These are phyloP conservation scores for Nemophila menziesii DNA, from an alignment of 257 asterid genomes.

Conservation along the genomic window DNA sequence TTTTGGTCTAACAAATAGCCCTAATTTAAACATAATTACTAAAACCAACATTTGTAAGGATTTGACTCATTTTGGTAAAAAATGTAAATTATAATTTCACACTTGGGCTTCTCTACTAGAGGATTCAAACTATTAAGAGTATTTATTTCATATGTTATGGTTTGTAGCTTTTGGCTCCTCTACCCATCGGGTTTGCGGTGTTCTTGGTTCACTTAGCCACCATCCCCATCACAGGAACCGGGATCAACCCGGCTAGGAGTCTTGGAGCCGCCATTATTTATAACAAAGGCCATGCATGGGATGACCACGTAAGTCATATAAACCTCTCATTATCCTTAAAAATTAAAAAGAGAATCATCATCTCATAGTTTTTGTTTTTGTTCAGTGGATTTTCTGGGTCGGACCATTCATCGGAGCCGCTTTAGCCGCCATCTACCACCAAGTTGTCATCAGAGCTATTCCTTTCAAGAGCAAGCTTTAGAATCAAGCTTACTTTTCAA, in stretches of 20 bases:
- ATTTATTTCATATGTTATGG: not conserved
- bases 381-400: slow-evolving; percentile 62
- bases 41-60: too few species aligned
- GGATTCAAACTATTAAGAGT: too few species aligned
- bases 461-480: slow-evolving; percentile 41
- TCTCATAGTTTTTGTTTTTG: not conserved
- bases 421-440: slow-evolving; percentile 52
- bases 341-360: too few species aligned
- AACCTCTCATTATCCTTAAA: too few species aligned
- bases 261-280: slow-evolving; percentile 63
- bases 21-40: too few species aligned
- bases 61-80: too few species aligned
- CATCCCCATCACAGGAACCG: slow-evolving; percentile 72
- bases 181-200: slow-evolving; percentile 68
- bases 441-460: slow-evolving; percentile 50
- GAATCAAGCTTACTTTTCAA: slow-evolving; percentile 2
- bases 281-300: slow-evolving; percentile 46
- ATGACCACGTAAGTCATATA: slow-evolving; percentile 36
- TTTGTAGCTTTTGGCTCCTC: slow-evolving; percentile 66
- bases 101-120: too few species aligned
- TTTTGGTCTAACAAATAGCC: too few species aligned
- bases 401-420: slow-evolving; percentile 57
- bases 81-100: too few species aligned
- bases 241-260: slow-evolving; percentile 77
- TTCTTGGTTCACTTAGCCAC: slow-evolving; percentile 69